Base-by-base conservation (phyloP, 306 rosid genomes). In the Fragaria vesca region DNA sequence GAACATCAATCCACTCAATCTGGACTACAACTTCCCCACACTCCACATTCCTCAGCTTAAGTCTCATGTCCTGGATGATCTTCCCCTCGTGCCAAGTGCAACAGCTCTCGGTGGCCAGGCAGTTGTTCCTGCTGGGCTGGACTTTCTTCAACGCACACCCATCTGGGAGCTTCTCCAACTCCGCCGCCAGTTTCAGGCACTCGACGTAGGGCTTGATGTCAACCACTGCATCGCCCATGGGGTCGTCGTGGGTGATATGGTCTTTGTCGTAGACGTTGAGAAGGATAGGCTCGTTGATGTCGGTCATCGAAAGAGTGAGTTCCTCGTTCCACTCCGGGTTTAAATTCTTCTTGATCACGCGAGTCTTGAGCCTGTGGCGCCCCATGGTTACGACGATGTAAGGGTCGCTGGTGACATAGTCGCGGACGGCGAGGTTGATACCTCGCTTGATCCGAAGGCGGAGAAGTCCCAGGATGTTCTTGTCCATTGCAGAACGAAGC, bases 271-370 rank as follows among this genome's bases (percentile, higher is more conserved):
- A 95, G 75, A 91, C 97, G 4, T 81, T 67, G 6, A 95, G 78
- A 61, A 66, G 78, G 78, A 95, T 87, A 32, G 90, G 90, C 28
- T 81, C 40, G 46, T 84, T 81, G 26, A 82, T 17, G 73, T 90
- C 77, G n/a, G 69, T 76, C 8, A 93, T 36, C 7, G 88, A 80
- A 58, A 95, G 88, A 18, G 99, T 95, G 84, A 93, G 46, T 55
- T 93, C 97, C 62, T 93, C 96, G 60, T 95, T 81, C 99, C 99
- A 95, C 46, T 80, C 81, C 3, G 99, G 99, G 78, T 95, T 91
- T 84, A 90, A 82, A 55, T 83, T 83, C 4, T 76, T 83, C 15
- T 86, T 88, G 18, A 91, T 54, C 30, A 84, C 91, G 52, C 87
- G 80, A 50, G 97, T 88, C 79, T 87, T 95, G 79, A 92, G 18